Base-by-base conservation (phyloP, 2,329 filamentous ascomycete genomes). In the Neonectria faginata region DNA sequence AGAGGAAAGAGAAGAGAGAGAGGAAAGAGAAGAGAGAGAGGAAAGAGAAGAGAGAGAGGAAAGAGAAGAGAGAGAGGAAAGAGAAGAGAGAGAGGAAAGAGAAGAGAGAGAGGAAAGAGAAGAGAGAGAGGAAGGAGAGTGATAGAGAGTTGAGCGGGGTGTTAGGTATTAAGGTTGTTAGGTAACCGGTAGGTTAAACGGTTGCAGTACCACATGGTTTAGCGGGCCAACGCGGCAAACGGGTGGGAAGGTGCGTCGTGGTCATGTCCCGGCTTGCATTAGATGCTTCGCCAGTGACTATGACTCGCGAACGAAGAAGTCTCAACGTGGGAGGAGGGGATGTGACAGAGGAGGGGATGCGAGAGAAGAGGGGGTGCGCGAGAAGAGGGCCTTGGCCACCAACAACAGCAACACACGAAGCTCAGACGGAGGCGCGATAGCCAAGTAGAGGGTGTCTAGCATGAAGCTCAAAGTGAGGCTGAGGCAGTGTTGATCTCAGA, bases 401-500 rank as follows among this genome's bases (percentile, higher is more conserved):
- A 11, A 20, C 5, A 11, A 20, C 3, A 50, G 27, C 27, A n/a
- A 50, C 27, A 5, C n/a, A 12, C 5, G 7, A 6, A 9, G 9
- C 29, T 31, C 9, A 16, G 29, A 33, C 9, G 9, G 29, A 50
- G 47, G 27, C 9, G 20, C 9, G 29, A 18, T 5, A 31, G 27
- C 29, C n/a, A 33, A 14, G 22, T 3, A 20, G 5, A 31, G 27
- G n/a, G n/a, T 31, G 2, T 8, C 27, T 31, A 7, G 27, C 25
- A 12, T 31, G 47, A 12, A 27, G 6, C 5, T 16, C 27, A 16
- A 10, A 10, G 27, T 18, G 29, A 50, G 20, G 27, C 47, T 18
- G 29, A 50, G 20, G 27, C 47, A 50, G 16, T 41, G n/a, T 50
- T n/a, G 47, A 50, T 50, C n/a, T 9, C n/a, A 5, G 27, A 50